phyloP scores from a whole-genome alignment of 2,329 filamentous ascomycete species.

The Beauveria rudraprayagi region DNA sequence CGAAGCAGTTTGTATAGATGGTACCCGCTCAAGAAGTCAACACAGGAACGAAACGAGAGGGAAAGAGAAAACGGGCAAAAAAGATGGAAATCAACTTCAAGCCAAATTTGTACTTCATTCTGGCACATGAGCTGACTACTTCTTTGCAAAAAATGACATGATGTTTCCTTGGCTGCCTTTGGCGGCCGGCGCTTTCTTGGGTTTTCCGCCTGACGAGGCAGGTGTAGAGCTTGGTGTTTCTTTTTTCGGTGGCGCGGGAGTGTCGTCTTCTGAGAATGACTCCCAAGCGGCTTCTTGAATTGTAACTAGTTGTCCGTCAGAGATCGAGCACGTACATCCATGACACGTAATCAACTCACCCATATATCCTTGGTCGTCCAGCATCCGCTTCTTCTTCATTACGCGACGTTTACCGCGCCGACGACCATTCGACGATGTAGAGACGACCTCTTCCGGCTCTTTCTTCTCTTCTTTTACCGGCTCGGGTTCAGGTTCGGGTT shows the following conservation, averaged over 20 bases:
- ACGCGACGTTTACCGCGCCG: slow-evolving; percentile 70
- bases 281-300: slow-evolving; percentile 82
- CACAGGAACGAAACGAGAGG: neutral
- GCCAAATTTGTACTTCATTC: neutral
- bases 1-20: slow-evolving; percentile 4
- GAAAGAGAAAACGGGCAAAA: neutral
- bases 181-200: slow-evolving; percentile 43
- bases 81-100: neutral
- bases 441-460: slow-evolving; percentile 44
- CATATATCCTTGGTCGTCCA: slow-evolving; percentile 85
- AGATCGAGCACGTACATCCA: neutral
- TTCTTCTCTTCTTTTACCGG: slow-evolving; percentile 28
- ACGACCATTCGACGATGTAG: slow-evolving; percentile 49
- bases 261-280: slow-evolving; percentile 86
- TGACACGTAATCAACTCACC: slow-evolving; percentile 42
- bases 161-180: slow-evolving; percentile 70
- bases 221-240: slow-evolving; percentile 38
- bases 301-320: slow-evolving; percentile 52
- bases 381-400: slow-evolving; percentile 78
- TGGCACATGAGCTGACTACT: slow-evolving; percentile 32
- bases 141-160: slow-evolving; percentile 88
- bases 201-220: slow-evolving; percentile 39
- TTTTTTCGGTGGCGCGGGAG: slow-evolving; percentile 44
- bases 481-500: slow-evolving; percentile 27
- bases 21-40: neutral